Percentiles rank a stretch among this genome's conserved stretches.
These are phyloP conservation scores for Clavulina sp. DNA, from an alignment of 768 basidiomycete genomes.

Conservation along the genomic window DNA sequence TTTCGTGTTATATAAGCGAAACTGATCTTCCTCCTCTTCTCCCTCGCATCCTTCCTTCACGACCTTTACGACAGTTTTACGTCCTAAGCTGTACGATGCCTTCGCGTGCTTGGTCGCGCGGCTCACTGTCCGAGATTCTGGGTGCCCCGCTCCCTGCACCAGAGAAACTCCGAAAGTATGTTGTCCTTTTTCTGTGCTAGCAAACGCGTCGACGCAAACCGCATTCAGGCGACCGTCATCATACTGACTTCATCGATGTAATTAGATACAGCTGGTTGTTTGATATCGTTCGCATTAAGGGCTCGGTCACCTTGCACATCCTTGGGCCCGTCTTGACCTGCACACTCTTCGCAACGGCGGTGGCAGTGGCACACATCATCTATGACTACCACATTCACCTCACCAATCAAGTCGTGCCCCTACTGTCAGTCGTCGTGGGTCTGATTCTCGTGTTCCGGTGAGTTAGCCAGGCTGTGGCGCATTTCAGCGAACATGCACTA, in stretches of 20 bases:
- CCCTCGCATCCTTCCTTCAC: neutral
- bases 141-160: neutral
- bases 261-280: conserved; percentile 2
- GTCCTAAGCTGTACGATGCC: neutral
- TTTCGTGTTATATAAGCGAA: too few relatives aligned
- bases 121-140: neutral
- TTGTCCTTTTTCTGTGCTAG: too few relatives aligned
- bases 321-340: conserved; percentile 72
- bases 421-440: conserved; percentile 84
- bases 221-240: neutral
- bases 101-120: neutral
- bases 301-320: conserved; percentile 21
- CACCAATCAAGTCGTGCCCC: conserved; percentile 71
- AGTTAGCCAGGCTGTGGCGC: conserved; percentile 23
- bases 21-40: neutral
- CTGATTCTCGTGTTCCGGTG: conserved; percentile 68
- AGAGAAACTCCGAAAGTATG: neutral
- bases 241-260: neutral
- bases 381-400: conserved; percentile 43
- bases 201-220: too few relatives aligned
- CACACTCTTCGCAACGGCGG: conserved; percentile 45
- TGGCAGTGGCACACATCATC: conserved; percentile 18
- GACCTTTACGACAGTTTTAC: neutral
- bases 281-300: conserved; percentile 1
- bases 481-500: neutral